These are phyloP conservation scores for Dissophora globulifera DNA, from an alignment of 192 early-diverging fungal genomes.

Conservation along the genomic window DNA sequence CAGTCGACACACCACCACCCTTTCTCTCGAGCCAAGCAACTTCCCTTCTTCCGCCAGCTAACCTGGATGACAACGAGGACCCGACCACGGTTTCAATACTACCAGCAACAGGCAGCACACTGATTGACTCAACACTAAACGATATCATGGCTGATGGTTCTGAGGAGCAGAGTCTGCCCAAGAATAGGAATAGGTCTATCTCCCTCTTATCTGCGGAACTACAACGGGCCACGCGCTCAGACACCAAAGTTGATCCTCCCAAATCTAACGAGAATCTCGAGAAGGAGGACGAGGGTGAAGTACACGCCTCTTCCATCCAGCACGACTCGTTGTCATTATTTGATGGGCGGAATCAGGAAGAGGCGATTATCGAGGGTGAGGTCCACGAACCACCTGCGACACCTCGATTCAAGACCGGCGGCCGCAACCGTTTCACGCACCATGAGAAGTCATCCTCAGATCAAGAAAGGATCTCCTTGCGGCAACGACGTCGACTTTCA, in stretches of 20 bases:
- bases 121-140: too few species aligned
- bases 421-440: not conserved
- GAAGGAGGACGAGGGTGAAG: not conserved
- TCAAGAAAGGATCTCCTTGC: not conserved
- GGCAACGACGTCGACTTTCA: slow-evolving; percentile 38
- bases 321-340: too few species aligned
- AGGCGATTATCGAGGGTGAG: not conserved
- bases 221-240: slow-evolving; percentile 24
- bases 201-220: slow-evolving; percentile 41
- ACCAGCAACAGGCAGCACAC: too few species aligned
- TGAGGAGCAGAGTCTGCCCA: too few species aligned
- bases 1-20: too few species aligned
- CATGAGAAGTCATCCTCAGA: slow-evolving; percentile 33
- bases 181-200: slow-evolving; percentile 14
- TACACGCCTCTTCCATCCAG: too few species aligned
- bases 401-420: not conserved
- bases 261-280: not conserved
- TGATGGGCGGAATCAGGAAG: too few species aligned
- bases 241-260: not conserved
- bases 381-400: not conserved
- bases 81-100: too few species aligned
- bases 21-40: too few species aligned
- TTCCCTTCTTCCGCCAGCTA: slow-evolving; percentile 14
- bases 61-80: slow-evolving; percentile 8
- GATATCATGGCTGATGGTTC: too few species aligned